These are phyloP conservation scores for Tuber borchii DNA, from an alignment of 495 filamentous ascomycete genomes.

Conservation along the genomic window DNA sequence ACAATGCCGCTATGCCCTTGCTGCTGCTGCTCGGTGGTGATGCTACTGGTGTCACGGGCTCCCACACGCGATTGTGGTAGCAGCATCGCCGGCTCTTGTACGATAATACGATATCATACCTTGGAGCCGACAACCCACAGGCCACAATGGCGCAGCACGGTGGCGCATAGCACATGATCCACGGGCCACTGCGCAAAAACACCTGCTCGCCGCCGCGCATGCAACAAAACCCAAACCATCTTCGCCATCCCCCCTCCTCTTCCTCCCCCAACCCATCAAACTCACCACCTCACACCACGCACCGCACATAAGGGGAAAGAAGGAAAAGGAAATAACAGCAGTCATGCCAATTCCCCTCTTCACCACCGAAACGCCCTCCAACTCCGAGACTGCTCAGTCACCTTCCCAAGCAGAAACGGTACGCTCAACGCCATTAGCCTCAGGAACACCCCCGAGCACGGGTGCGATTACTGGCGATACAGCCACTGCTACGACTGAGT, in stretches of 20 bases:
- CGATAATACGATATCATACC: too few species aligned
- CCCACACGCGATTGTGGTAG: too few species aligned
- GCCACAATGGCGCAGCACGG: neutral
- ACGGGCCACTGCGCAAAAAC: neutral
- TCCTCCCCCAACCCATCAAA: neutral
- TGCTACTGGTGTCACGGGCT: too few species aligned
- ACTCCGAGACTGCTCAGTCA: slow-evolving; percentile 24
- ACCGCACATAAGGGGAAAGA: neutral
- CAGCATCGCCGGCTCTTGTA: too few species aligned
- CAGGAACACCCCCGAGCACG: slow-evolving; percentile 11
- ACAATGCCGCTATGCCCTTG: too few species aligned
- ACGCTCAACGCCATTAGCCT: slow-evolving; percentile 21
- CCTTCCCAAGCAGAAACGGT: slow-evolving; percentile 16
- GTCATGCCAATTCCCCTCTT: slow-evolving; percentile 42
- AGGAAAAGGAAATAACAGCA: neutral
- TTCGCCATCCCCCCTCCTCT: neutral
- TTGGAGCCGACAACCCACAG: neutral
- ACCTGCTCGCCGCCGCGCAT: neutral
- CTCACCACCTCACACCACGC: neutral
- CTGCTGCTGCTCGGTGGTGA: too few species aligned
- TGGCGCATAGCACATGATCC: neutral
- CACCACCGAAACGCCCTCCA: slow-evolving; percentile 41
- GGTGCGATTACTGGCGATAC: slow-evolving; percentile 4
- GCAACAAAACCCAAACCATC: neutral
- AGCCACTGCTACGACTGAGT: slow-evolving; percentile 7